Evolutionary conservation across 2,329 filamentous ascomycete species (phyloP).

Genomic region (Beauveria varroae): DNA sequence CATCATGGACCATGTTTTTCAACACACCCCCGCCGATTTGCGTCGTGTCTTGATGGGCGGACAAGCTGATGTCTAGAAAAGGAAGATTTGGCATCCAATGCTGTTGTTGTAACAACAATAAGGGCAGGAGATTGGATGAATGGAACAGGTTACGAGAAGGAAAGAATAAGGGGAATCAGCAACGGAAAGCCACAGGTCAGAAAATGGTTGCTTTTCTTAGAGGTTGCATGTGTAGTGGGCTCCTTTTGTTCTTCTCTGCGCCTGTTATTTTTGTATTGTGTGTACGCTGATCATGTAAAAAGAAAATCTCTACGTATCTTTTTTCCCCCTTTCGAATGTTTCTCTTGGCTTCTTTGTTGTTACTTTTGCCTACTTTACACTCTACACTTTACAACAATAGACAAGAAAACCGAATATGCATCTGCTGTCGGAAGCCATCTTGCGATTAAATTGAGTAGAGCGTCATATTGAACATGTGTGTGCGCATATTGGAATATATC

Average conservation of each 20-base stretch:
- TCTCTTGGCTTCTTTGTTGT: not conserved
- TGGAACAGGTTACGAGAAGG: not conserved
- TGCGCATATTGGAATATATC: not conserved
- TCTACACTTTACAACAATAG: too few relatives aligned
- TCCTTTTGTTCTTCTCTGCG: not conserved
- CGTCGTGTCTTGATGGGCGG: not conserved
- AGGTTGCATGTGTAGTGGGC: not conserved
- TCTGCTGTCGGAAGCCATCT: not conserved
- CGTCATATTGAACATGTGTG: not conserved
- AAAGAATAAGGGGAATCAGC: not conserved
- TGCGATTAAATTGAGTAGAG: conserved; percentile 2
- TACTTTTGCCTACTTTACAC: not conserved
- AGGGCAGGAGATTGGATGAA: not conserved
- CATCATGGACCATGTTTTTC: not conserved
- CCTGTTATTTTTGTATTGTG: conserved; percentile 9
- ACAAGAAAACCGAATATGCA: not conserved
- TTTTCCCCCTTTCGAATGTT: not conserved
- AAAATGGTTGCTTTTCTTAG: not conserved
- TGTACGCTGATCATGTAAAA: conserved; percentile 13
- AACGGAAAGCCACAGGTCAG: not conserved
- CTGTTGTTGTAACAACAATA: not conserved
- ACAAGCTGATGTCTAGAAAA: not conserved
- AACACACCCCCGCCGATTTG: not conserved
- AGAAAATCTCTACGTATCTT: conserved; percentile 10
- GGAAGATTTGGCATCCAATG: not conserved